Evolutionary conservation across 1,139 yeast species (phyloP), one percentile per base, ranked within the genome.

Genomic region (Saccharomyces uvarum): DNA sequence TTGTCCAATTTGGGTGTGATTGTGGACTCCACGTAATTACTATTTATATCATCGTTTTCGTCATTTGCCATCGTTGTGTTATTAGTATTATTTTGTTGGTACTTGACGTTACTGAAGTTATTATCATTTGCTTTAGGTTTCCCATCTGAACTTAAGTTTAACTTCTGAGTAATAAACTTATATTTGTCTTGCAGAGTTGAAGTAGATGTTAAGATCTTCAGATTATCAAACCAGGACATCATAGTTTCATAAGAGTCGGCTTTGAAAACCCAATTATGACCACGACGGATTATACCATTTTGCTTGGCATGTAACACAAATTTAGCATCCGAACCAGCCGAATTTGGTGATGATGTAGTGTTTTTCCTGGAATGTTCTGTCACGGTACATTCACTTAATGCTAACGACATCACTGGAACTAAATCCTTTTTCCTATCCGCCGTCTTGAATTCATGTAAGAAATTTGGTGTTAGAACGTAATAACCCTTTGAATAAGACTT

Each of bases 201-300:
- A 8, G 61, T 56, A 5, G 64, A 56, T 2, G 67, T 86, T 64
- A 89, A 74, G 47, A 77, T 75, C 64, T 83, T 83, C 60, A 90
- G 77, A 66, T 87, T 95, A 59, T 80, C 79, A 70, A 81, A 88
- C 99, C 99, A 93, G 31, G 77, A 80, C 66, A 84, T 81, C 89
- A 89, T 86, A 50, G 79, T 75, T 51, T 83, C 84, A 65, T 86
- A 85, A 48, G 85, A 80, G 65, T 86, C 91, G 24, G 95, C 85
- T 63, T 96, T 78, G 74, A 93, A 93, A 16, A 89, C 95, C 89
- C 95, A 90, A 64, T 88, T 89, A 72, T 90, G 97, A 54, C 88
- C 86, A 64, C 88, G 79, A 61, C 85, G 85, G 48, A 82, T 69
- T 49, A 79, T 67, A 9, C 91, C 89, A 59, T 81, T 80, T 62